phyloP scores from a whole-genome alignment of 2,329 filamentous ascomycete genomes.

The Shiraia bambusicola region DNA sequence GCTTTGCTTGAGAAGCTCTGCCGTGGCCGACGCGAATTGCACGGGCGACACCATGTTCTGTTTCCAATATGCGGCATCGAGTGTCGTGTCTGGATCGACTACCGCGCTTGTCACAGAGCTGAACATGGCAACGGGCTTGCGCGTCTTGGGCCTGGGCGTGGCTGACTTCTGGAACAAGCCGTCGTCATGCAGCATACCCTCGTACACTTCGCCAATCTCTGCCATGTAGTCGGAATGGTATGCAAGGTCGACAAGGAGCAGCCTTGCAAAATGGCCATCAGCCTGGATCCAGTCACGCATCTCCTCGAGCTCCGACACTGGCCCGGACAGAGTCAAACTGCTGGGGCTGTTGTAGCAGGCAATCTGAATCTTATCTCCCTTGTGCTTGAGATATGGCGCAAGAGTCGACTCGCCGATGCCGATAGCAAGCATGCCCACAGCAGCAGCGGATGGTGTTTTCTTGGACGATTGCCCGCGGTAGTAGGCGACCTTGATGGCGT shows the following conservation, averaged over 20 bases:
- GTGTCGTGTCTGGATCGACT: background rate
- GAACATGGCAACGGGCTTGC: constrained; percentile 3
- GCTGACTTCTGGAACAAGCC: too few relatives aligned
- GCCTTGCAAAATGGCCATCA: constrained; percentile 14
- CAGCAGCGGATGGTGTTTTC: background rate
- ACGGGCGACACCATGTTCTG: constrained; percentile 15
- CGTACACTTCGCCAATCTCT: constrained; percentile 8
- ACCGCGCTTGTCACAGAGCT: too few relatives aligned
- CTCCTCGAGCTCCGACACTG: constrained; percentile 39
- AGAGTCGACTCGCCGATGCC: constrained; percentile 12
- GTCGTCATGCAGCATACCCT: constrained; percentile 3
- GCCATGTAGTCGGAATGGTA: constrained; percentile 20
- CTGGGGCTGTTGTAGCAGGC: constrained; percentile 38
- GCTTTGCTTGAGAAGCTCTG: background rate
- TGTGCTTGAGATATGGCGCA: constrained; percentile 5
- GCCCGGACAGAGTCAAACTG: constrained; percentile 19
- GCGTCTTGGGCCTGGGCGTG: background rate
- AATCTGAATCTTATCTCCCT: background rate
- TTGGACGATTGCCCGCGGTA: constrained; percentile 19
- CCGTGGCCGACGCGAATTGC: constrained; percentile 5
- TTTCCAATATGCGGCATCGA: constrained; percentile 9
- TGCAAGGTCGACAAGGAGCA: constrained; percentile 16
- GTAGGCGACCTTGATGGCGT: constrained; percentile 9
- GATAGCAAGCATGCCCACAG: constrained; percentile 22
- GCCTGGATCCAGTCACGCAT: background rate